Evolutionary conservation across 2,329 filamentous ascomycete species (phyloP).

Genomic region (Helotiales sp.): DNA sequence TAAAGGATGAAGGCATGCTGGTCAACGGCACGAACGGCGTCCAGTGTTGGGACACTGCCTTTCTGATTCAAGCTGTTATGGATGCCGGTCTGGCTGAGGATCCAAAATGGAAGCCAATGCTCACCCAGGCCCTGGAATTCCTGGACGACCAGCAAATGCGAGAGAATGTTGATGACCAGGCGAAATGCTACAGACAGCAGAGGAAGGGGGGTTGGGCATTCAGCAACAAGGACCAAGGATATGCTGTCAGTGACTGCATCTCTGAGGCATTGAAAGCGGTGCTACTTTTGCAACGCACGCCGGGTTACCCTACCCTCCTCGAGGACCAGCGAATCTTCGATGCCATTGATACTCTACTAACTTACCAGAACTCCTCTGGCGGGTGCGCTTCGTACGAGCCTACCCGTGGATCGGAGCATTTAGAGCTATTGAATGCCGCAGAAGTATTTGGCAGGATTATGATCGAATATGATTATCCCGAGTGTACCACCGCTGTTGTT

Average conservation of each 20-base stretch:
- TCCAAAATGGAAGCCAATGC: conserved; percentile 77
- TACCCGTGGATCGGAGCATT: conserved; percentile 70
- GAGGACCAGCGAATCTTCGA: conserved; percentile 79
- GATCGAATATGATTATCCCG: conserved; percentile 97
- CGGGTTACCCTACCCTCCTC: conserved; percentile 72
- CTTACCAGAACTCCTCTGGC: conserved; percentile 85
- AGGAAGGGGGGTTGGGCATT: conserved; percentile 96
- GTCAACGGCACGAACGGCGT: conserved; percentile 98
- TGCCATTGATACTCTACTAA: conserved; percentile 84
- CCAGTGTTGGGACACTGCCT: conserved; percentile 94
- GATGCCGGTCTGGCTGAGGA: conserved; percentile 78
- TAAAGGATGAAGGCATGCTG: conserved; percentile 90
- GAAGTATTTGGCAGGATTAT: conserved; percentile 97
- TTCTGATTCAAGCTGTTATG: conserved; percentile 79
- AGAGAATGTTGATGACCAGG: conserved; percentile 76
- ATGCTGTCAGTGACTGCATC: conserved; percentile 93
- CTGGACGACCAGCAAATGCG: conserved; percentile 89
- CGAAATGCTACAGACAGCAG: conserved; percentile 82
- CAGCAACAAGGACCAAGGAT: conserved; percentile 88
- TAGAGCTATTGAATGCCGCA: conserved; percentile 90
- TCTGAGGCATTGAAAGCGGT: conserved; percentile 87
- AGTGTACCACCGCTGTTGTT: conserved; percentile 94
- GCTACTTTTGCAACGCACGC: conserved; percentile 77
- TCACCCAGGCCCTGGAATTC: conserved; percentile 79
- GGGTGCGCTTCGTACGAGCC: conserved; percentile 91